Evolutionary conservation across 164 flowering plant genomes (phyloP), one percentile per base, ranked within the genome.

Genomic region (Aristolochia contorta): DNA sequence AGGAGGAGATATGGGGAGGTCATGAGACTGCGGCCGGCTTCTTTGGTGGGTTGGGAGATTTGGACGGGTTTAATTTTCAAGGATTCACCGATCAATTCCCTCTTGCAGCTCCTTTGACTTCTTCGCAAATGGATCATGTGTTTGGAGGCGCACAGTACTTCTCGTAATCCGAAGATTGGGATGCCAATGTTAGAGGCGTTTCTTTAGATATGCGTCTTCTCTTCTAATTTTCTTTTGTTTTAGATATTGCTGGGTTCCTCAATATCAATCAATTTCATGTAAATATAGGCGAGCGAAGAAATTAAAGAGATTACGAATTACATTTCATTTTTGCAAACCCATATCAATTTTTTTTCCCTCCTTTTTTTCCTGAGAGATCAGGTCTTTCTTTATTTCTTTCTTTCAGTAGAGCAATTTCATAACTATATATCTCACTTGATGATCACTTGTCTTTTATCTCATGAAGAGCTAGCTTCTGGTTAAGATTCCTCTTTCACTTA

Each of bases 61-160:
- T 84, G 56, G 89, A 83, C 47, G 85, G 89, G 0, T 83, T 84
- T 54, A 80, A n/a, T n/a, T n/a, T 88, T 71, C 80, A 76, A 62
- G 86, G 79, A 33, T 64, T 84, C 1, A 22, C 22, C 50, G 75
- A 60, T 60, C 76, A 69, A 19, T 78, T 71, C 53, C 82, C 80
- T 18, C 52, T 77, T 14, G 57, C n/a, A n/a, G n/a, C 74, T 59
- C 79, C 80, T 47, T 46, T 78, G 69, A 78, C 64, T 65, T 71
- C 78, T 62, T 54, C 79, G 46, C 77, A 63, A 46, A 53, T 75
- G 78, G 83, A 77, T n/a, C n/a, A n/a, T 67, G 67, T 58, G 21
- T 74, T 66, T 65, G 84, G 71, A 59, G 81, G 69, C 54, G 4
- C 73, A 3, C 21, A 6, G 21, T 18, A 67, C 67, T 30, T 27